Evolutionary conservation across 192 early-diverging fungal genomes (phyloP), one percentile per base, ranked within the genome.

Genomic region (Physocladia obscura): DNA sequence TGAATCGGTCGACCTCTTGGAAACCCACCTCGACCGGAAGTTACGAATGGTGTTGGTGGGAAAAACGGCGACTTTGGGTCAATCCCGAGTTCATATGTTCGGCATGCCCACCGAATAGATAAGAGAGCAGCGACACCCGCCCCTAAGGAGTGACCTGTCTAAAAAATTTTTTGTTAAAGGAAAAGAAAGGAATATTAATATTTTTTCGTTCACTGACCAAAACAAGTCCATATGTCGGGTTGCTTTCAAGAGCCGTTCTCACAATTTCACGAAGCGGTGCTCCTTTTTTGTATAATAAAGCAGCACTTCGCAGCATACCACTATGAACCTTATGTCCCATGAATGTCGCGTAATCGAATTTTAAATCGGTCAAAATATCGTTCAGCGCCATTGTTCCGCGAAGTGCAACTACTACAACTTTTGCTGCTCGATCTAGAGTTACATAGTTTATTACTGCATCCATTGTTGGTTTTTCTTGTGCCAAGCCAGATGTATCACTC

Each of bases 91-190:
- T 67, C 71, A 8, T 38, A 11, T 31, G 58, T 67, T 50, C 49
- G 50, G 30, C 58, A 57, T 4, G 69, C n/a, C 73, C 70, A 76
- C 24, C 59, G 55, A 6, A 71, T 29, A 2, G 84, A 92, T 88
- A 96, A 17, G 89, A 71, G 27, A 91, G 77, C 82, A 0, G 92
- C 94, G 4, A 96, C 94, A 2, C 94, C 93, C 27, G 86, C 94
- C 48, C 94, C 94, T 21, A 96, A 73, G 8, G 88, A 90, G 73
- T 96, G 94, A 1, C 94, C 94, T 13, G 90, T 92, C 40, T 94
- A 62, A 22, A 55, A 4, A 49, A 69, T 24, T 0, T 32, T 24
- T n/a, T 2, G 29, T 51, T 51, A 38, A 3, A 24, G 21, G 54
- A 17, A 51, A 50, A 40, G 32, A 58, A 64, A 63, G 22, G 30